Evolutionary conservation across 805 yeast species (phyloP).

Genomic region (Saccharomycopsis fermentans): DNA sequence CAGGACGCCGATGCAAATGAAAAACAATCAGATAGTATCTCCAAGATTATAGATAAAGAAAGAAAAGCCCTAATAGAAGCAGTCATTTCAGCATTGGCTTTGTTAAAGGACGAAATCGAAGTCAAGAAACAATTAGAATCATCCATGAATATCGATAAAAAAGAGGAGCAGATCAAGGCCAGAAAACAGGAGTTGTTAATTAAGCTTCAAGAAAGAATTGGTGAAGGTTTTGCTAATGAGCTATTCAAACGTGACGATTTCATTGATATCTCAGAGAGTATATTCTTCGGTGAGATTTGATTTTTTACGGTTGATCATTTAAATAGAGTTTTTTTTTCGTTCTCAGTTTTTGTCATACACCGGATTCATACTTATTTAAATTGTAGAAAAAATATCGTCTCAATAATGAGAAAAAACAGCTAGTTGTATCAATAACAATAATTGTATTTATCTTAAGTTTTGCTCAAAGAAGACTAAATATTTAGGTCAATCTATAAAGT

Average conservation of each 20-base stretch:
- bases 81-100: conserved; percentile 43
- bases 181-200: conserved; percentile 8
- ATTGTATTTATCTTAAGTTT: neutral
- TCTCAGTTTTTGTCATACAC: neutral
- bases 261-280: conserved; percentile 45
- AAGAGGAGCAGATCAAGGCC: conserved; percentile 18
- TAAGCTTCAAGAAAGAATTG: conserved; percentile 50
- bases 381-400: neutral
- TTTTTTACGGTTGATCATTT: neutral
- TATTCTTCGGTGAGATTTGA: conserved; percentile 53
- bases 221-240: conserved; percentile 42
- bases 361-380: neutral
- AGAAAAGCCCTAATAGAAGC: conserved; percentile 38
- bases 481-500: conserved; percentile 28
- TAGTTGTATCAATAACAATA: neutral
- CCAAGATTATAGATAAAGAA: conserved; percentile 33
- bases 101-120: conserved; percentile 19
- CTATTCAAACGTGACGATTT: conserved; percentile 41
- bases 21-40: conserved; percentile 5
- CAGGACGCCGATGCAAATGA: conserved; percentile 15
- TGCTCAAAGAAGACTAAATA: neutral
- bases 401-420: neutral
- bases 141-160: conserved; percentile 22
- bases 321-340: neutral
- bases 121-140: conserved; percentile 1